Base-by-base conservation (phyloP, 2,329 filamentous ascomycete species). In the Alternaria solani region DNA sequence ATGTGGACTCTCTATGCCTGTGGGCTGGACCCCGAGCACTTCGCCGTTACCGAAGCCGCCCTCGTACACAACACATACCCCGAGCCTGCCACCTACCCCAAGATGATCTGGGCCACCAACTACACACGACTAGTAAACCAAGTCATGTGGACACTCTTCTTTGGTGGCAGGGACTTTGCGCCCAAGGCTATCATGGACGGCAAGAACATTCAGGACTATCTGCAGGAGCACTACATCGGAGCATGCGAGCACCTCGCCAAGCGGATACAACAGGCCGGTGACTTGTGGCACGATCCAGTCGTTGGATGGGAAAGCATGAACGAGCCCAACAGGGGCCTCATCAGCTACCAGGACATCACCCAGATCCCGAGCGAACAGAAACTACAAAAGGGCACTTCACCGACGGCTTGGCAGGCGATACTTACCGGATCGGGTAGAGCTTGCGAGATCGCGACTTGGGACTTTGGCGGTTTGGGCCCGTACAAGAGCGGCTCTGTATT, bases 61-160 rank as follows among this genome's bases (percentile, higher is more conserved):
- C 86, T 98, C 61, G 94, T 99, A 7, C 95, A 99, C 54, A 99
- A 98, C 73, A 96, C 92, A 2, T 97, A 92, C 75, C 89, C 92
- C 9, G 87, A 96, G 20, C 93, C 94, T 8, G 89, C 89, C 26
- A 86, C 89, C 1, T 99, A 94, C 67, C 95, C 95, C 25, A 98
- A 97, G 81, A 99, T 99, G 96, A 94, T 98, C 59, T 99, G 95
- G 95, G 93, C 94, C 16, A 98, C 96, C 52, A 99, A 99, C 76
- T 99, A 99, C 79, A 91, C 88, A 63, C 88, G 95, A 25, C 84
- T 98, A 51, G 94, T 91, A 3, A 91, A 90, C 51, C 92, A 94
- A 67, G 94, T 93, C 46, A 93, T 98, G 68, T 98, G 97, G 76
- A 97, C 94, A 0, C 81, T 98, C 52, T 99, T 97, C 81, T 99